Evolutionary conservation across 139 green algal species (phyloP).

Genomic region (Haematococcus lacustris): DNA sequence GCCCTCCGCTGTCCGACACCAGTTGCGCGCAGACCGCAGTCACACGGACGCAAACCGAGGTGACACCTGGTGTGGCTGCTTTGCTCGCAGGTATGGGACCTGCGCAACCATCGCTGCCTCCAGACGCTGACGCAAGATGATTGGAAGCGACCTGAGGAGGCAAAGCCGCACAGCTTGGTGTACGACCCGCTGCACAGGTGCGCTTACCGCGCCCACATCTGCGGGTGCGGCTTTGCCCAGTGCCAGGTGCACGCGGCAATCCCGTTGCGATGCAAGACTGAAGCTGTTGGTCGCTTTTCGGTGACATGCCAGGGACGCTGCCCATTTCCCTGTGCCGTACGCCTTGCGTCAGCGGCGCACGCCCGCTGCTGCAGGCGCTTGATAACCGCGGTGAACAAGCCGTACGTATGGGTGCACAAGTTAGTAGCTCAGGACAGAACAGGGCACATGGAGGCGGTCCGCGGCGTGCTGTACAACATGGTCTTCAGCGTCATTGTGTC

Average conservation of each 20-base stretch:
- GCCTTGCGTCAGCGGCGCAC: too few relatives aligned
- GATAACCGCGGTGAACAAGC: slow-evolving; percentile 44
- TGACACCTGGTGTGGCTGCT: background rate
- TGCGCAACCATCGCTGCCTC: slow-evolving; percentile 71
- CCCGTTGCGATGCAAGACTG: too few relatives aligned
- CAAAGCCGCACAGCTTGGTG: slow-evolving; percentile 44
- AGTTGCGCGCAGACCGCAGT: too few relatives aligned
- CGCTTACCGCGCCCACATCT: too few relatives aligned
- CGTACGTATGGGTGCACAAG: slow-evolving; percentile 64
- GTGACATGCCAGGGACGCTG: too few relatives aligned
- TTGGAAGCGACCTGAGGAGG: slow-evolving; percentile 52
- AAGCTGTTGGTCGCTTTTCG: too few relatives aligned
- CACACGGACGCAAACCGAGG: too few relatives aligned
- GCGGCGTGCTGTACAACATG: slow-evolving; percentile 58
- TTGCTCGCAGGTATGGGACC: slow-evolving; percentile 57
- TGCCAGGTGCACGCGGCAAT: too few relatives aligned
- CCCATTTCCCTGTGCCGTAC: too few relatives aligned
- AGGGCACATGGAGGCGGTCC: slow-evolving; percentile 42
- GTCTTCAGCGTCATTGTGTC: slow-evolving; percentile 59
- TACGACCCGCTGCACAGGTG: slow-evolving; percentile 46
- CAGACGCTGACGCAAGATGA: slow-evolving; percentile 66
- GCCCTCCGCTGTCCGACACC: too few relatives aligned
- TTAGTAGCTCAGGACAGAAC: slow-evolving; percentile 41
- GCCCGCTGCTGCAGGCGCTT: slow-evolving; percentile 41
- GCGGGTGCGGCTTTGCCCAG: too few relatives aligned